Conservation (phyloP, 306 rosid genomes). For the Vigna reflexopilosa region DNA sequence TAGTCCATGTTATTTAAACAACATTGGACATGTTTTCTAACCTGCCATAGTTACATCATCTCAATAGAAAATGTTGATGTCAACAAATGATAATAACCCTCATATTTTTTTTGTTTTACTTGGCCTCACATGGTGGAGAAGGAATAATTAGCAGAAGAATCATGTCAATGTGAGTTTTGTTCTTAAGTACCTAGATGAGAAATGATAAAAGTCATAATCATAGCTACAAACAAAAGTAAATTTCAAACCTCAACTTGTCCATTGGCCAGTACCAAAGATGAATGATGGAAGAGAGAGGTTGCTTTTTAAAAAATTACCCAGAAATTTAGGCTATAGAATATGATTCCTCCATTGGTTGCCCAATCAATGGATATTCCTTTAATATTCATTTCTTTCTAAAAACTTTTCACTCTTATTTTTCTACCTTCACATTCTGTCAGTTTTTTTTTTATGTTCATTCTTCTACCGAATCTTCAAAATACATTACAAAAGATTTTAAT, state of each 20-base stretch:
- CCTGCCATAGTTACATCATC: background rate
- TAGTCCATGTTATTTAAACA: background rate
- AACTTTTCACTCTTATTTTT: background rate
- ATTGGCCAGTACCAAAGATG: conserved; percentile 26
- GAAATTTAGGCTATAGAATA: conserved; percentile 35
- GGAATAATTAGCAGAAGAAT: conserved; percentile 1
- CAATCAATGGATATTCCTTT: background rate
- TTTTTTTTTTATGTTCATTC: too few relatives aligned
- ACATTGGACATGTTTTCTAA: background rate
- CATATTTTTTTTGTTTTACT: background rate
- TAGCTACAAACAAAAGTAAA: conserved; percentile 8
- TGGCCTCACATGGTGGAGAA: conserved; percentile 17
- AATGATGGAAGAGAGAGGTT: conserved; percentile 9
- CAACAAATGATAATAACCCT: too few relatives aligned
- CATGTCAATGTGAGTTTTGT: conserved; percentile 10
- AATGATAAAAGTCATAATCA: background rate
- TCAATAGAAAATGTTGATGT: too few relatives aligned
- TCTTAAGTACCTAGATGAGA: background rate
- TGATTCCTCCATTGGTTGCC: conserved; percentile 2
- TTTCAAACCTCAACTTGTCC: conserved; percentile 26
- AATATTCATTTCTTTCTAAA: background rate
- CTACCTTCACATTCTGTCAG: background rate
- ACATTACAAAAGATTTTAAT: too few relatives aligned
- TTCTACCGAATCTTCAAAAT: too few relatives aligned
- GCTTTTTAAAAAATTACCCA: conserved; percentile 19